Percentiles rank a stretch among this genome's conserved stretches.
These are phyloP conservation scores for Endotrypanum monterogeii DNA, from an alignment of 208 protist genomes.

Conservation along the genomic window DNA sequence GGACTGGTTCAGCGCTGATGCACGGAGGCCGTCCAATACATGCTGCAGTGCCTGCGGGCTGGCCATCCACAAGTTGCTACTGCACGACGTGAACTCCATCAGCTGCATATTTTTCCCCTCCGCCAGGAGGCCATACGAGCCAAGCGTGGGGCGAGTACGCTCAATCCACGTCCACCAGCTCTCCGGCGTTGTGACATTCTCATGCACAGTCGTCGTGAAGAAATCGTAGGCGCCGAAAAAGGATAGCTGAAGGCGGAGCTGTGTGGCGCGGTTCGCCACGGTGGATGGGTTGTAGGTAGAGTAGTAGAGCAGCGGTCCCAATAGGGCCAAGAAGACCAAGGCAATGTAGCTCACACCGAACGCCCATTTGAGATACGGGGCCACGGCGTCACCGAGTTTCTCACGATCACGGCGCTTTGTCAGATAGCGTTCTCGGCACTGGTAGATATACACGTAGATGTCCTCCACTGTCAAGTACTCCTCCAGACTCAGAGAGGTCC, in stretches of 20 bases:
- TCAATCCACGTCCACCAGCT: slow-evolving; percentile 46
- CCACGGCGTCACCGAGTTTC: slow-evolving; percentile 42
- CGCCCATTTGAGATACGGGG: slow-evolving; percentile 36
- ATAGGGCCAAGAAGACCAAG: slow-evolving; percentile 65
- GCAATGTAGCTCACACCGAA: slow-evolving; percentile 47
- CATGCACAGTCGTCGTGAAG: slow-evolving; percentile 48
- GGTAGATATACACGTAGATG: slow-evolving; percentile 59
- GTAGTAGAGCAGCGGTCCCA: slow-evolving; percentile 86
- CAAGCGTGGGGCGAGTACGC: slow-evolving; percentile 63
- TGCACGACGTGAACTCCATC: slow-evolving; percentile 51
- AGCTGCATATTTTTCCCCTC: slow-evolving; percentile 49
- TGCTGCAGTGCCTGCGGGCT: slow-evolving; percentile 49
- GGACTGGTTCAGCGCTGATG: slow-evolving; percentile 21
- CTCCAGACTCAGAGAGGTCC: slow-evolving; percentile 64
- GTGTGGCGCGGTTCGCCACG: slow-evolving; percentile 40
- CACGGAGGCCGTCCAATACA: slow-evolving; percentile 22
- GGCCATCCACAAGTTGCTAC: slow-evolving; percentile 59
- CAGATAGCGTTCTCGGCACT: slow-evolving; percentile 34
- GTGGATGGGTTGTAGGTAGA: slow-evolving; percentile 85
- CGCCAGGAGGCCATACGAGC: slow-evolving; percentile 27
- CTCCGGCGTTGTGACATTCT: slow-evolving; percentile 21
- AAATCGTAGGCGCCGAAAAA: slow-evolving; percentile 59
- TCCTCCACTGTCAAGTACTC: slow-evolving; percentile 88
- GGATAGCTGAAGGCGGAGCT: slow-evolving; percentile 45
- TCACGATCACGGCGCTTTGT: slow-evolving; percentile 9